Evolutionary conservation across 1,284 basidiomycete species (phyloP).

Genomic region (Ceratobasidium sp.): DNA sequence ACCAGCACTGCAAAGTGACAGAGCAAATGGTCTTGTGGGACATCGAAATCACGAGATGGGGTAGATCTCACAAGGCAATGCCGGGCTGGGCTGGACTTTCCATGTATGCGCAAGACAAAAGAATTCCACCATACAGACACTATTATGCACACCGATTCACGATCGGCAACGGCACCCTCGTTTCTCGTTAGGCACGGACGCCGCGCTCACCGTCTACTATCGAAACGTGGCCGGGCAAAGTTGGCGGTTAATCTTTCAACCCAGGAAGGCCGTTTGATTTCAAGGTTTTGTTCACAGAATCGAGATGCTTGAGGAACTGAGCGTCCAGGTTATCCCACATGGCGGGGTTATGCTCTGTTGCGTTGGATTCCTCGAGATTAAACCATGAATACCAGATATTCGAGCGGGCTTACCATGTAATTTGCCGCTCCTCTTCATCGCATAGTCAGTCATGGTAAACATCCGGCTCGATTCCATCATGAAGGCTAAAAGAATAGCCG

Average conservation of each 20-base stretch:
- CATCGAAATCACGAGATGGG: background rate
- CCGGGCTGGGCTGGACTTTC: background rate
- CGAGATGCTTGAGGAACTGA: conserved; percentile 70
- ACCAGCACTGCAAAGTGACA: background rate
- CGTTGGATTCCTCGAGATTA: background rate
- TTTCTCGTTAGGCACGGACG: conserved; percentile 4
- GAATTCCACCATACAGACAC: background rate
- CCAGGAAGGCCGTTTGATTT: conserved; percentile 62
- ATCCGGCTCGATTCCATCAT: conserved; percentile 76
- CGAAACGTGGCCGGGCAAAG: conserved; percentile 1
- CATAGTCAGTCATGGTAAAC: conserved; percentile 73
- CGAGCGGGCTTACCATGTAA: conserved; percentile 63
- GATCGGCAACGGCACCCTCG: background rate
- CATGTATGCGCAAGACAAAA: conserved; percentile 14
- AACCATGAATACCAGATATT: background rate
- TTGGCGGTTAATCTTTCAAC: conserved; percentile 27
- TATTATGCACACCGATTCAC: background rate
- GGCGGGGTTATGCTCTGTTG: conserved; percentile 66
- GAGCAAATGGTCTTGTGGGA: background rate
- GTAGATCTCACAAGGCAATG: background rate
- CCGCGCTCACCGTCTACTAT: background rate
- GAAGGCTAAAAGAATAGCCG: conserved; percentile 60
- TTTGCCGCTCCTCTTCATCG: conserved; percentile 69
- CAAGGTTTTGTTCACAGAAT: conserved; percentile 68
- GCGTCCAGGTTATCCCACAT: conserved; percentile 73